phyloP scores from a whole-genome alignment of 441 rosid genomes.

The Viola pubescens region DNA sequence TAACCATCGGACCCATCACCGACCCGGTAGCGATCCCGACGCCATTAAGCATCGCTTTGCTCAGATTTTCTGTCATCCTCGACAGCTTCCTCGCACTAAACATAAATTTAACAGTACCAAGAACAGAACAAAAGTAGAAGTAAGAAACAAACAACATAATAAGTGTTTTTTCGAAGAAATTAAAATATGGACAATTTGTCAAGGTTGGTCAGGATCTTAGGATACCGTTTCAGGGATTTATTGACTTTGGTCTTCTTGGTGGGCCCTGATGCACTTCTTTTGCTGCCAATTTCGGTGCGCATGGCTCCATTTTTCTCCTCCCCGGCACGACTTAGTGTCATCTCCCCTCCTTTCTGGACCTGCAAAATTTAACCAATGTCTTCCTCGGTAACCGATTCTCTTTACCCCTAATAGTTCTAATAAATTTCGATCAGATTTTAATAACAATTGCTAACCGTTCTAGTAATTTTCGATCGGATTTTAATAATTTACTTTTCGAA shows the following conservation, averaged over 20 bases:
- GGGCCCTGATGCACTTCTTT: constrained; percentile 18
- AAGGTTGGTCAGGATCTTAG: constrained; percentile 2
- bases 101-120: background rate
- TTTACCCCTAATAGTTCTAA: too few species aligned
- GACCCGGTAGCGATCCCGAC: constrained; percentile 59
- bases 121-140: background rate
- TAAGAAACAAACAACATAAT: too few species aligned
- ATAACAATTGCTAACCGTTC: too few species aligned
- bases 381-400: too few species aligned
- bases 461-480: too few species aligned
- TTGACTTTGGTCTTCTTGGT: constrained; percentile 46
- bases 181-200: too few species aligned
- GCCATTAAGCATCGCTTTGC: constrained; percentile 61
- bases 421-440: too few species aligned
- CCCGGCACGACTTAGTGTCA: constrained; percentile 44
- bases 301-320: constrained; percentile 32
- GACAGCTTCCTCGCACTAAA: constrained; percentile 66
- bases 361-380: constrained; percentile 10
- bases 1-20: constrained; percentile 56
- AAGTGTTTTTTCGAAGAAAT: too few species aligned
- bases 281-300: constrained; percentile 21
- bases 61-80: constrained; percentile 65
- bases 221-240: constrained; percentile 71
- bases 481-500: too few species aligned
- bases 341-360: constrained; percentile 79